These are phyloP conservation scores for Parascedosporium putredinis DNA, from an alignment of 2,329 filamentous ascomycete species.

Conservation along the genomic window DNA sequence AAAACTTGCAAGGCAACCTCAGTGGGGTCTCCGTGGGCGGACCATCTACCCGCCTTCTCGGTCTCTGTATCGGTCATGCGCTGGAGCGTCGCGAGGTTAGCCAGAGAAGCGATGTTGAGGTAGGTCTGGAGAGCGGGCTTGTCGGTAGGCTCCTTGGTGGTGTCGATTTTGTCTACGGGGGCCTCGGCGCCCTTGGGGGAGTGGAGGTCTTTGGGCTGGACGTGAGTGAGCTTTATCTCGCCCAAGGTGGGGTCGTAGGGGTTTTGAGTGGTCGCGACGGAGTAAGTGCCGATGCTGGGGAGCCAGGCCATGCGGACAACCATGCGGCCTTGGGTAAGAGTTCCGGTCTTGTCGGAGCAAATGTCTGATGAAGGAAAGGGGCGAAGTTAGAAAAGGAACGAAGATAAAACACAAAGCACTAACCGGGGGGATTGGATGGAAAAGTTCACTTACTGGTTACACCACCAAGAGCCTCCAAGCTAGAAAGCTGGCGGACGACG, in stretches of 20 bases:
- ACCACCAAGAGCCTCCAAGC: slow-evolving; percentile 49
- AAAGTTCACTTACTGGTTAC: slow-evolving; percentile 40
- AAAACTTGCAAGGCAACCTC: slow-evolving; percentile 67
- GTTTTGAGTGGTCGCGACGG: slow-evolving; percentile 41
- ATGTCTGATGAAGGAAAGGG: slow-evolving; percentile 23
- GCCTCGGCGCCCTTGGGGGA: slow-evolving; percentile 25
- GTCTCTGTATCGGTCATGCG: slow-evolving; percentile 24
- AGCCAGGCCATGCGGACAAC: slow-evolving; percentile 50
- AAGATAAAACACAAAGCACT: no score
- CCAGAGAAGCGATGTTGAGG: slow-evolving; percentile 48
- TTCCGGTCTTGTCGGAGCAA: slow-evolving; percentile 48
- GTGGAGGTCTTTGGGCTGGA: slow-evolving; percentile 17
- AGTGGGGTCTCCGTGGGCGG: slow-evolving; percentile 54
- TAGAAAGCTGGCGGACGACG: slow-evolving; percentile 40
- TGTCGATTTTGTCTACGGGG: slow-evolving; percentile 21
- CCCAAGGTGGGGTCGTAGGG: slow-evolving; percentile 48
- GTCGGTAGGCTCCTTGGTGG: slow-evolving; percentile 15
- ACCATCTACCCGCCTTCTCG: slow-evolving; percentile 37
- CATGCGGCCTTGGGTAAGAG: slow-evolving; percentile 55
- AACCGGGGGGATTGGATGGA: slow-evolving; percentile 6
- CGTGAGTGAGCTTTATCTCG: slow-evolving; percentile 28
- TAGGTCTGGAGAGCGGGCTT: slow-evolving; percentile 29
- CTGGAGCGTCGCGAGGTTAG: slow-evolving; percentile 43
- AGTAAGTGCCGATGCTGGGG: slow-evolving; percentile 45
- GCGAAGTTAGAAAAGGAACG: not conserved